phyloP scores from a whole-genome alignment of 2,329 filamentous ascomycete species.

The Botrytis byssoidea region DNA sequence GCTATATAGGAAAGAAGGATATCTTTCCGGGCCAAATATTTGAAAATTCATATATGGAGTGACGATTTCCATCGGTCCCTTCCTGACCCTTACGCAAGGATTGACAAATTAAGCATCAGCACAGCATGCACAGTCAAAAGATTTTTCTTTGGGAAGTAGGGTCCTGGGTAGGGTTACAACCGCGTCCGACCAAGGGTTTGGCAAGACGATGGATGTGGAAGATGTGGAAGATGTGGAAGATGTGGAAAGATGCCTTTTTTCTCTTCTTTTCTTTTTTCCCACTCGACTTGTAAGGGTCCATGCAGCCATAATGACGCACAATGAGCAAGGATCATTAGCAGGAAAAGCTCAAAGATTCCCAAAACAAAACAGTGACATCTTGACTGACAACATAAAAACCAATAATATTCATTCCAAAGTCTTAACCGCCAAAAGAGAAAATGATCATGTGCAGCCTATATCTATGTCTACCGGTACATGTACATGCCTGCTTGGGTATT shows the following conservation, averaged over 20 bases:
- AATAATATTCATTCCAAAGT: not conserved
- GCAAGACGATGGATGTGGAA: not conserved
- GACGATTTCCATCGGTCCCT: conserved; percentile 5
- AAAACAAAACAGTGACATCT: not conserved
- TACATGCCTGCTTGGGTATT: not conserved
- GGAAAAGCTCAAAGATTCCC: not conserved
- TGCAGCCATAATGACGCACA: conserved; percentile 2
- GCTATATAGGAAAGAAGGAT: not conserved
- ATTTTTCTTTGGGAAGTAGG: not conserved
- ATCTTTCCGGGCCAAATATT: not conserved
- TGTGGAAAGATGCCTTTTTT: not conserved
- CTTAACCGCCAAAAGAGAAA: not conserved
- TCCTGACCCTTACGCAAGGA: not conserved
- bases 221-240: not conserved
- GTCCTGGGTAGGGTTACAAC: not conserved
- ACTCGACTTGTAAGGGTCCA: not conserved
- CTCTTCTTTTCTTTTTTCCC: not conserved
- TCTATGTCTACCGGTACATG: not conserved
- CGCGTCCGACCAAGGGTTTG: not conserved
- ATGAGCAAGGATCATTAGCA: not conserved
- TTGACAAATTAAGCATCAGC: not conserved
- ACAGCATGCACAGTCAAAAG: not conserved
- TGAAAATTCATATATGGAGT: not conserved
- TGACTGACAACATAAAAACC: too few relatives aligned
- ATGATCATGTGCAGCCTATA: not conserved